Percentiles rank a stretch among this genome's conserved stretches.
phyloP scores from a whole-genome alignment of 2,329 filamentous ascomycete genomes.

The Aspergillus brunneoviolaceus region DNA sequence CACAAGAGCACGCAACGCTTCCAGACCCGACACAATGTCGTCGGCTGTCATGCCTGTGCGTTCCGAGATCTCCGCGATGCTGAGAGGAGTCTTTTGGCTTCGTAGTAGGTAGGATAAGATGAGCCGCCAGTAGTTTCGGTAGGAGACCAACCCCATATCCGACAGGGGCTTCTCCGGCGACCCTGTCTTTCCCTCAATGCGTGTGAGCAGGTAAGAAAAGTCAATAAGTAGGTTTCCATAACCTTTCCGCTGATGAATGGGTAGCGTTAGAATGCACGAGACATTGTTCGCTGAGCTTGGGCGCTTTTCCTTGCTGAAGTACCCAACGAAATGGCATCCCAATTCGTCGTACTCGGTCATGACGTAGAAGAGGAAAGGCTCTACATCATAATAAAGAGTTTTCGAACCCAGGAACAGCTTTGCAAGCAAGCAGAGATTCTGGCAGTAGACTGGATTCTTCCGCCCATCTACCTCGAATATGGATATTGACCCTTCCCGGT shows the following conservation, averaged over 20 bases:
- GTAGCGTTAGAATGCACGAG: conserved; percentile 91
- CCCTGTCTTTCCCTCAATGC: conserved; percentile 88
- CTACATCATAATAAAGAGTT: conserved; percentile 98
- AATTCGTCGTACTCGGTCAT: conserved; percentile 89
- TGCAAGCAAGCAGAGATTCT: conserved; percentile 88
- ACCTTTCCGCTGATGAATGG: conserved; percentile 94
- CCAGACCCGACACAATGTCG: conserved; percentile 90
- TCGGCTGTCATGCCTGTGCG: conserved; percentile 94
- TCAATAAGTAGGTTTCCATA: conserved; percentile 97
- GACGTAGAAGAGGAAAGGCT: conserved; percentile 97
- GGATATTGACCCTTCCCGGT: conserved; percentile 87
- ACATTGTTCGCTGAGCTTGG: conserved; percentile 95
- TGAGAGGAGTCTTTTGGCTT: conserved; percentile 56
- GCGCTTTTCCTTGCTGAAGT: conserved; percentile 98
- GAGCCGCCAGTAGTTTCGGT: conserved; percentile 94
- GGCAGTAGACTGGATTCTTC: conserved; percentile 91
- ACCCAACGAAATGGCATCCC: conserved; percentile 96
- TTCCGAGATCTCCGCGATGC: conserved; percentile 63
- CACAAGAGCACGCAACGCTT: conserved; percentile 84
- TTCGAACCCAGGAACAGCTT: conserved; percentile 99
- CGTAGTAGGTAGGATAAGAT: conserved; percentile 82
- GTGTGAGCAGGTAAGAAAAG: conserved; percentile 94
- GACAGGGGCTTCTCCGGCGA: conserved; percentile 97
- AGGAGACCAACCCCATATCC: conserved; percentile 96
- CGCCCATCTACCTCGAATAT: conserved; percentile 98